Percentiles rank a stretch among this genome's conserved stretches.
These are phyloP conservation scores for Eurotiales sp. DNA, from an alignment of 2,329 filamentous ascomycete genomes.

Conservation along the genomic window DNA sequence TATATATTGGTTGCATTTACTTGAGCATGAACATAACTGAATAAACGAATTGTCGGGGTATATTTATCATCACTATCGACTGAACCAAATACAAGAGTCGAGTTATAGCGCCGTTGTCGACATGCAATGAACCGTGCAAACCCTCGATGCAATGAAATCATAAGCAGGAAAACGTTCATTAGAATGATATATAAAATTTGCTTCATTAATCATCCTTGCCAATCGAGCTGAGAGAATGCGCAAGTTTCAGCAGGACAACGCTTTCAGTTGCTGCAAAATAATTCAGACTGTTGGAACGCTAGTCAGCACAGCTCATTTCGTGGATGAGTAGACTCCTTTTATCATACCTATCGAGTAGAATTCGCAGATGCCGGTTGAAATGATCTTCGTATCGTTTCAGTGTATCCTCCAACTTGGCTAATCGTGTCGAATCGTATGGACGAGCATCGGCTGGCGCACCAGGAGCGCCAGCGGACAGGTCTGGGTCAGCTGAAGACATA, in stretches of 20 bases:
- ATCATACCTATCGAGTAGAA: constrained; percentile 76
- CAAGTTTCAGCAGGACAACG: constrained; percentile 80
- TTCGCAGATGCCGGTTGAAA: constrained; percentile 87
- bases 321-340: no score
- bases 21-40: neutral
- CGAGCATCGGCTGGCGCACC: constrained; percentile 31
- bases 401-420: constrained; percentile 79
- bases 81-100: neutral
- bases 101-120: neutral
- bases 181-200: no score
- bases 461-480: constrained; percentile 51
- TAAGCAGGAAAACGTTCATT: no score
- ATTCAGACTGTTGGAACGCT: constrained; percentile 68
- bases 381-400: constrained; percentile 90
- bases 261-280: constrained; percentile 98
- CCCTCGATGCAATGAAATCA: neutral
- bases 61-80: neutral
- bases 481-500: constrained; percentile 77
- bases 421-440: constrained; percentile 55
- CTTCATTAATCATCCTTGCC: constrained; percentile 40
- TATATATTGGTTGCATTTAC: neutral
- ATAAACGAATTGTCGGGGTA: neutral
- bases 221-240: constrained; percentile 40
- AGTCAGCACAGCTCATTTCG: no score
- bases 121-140: neutral